Evolutionary conservation across 2,329 filamentous ascomycete species (phyloP), one percentile per base, ranked within the genome.

Genomic region (Calonectria hawksworthii): DNA sequence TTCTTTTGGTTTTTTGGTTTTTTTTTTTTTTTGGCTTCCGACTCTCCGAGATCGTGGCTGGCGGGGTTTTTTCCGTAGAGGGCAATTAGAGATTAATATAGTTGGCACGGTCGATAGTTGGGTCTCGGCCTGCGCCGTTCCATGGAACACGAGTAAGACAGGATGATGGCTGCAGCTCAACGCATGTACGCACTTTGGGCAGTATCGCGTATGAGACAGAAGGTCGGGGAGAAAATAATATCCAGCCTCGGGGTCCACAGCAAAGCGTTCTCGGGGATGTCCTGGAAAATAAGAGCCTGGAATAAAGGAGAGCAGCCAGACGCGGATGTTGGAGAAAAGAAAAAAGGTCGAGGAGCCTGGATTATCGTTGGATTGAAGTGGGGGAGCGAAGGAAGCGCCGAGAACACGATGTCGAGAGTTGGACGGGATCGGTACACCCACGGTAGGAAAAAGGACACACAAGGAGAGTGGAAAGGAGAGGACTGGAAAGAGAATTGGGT

Each of bases 121-220:
- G 71, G 36, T 66, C 61, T 70, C 61, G 72, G 59, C 32, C 51
- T 69, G 61, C 50, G 26, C 66, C 51, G 56, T 74, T 70, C 67
- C 72, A 74, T 74, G 72, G 59, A 74, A 51, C 38, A 70, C 59
- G 67, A 56, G 66, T 70, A 51, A 70, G 72, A 70, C 72, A 70
- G 47, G 52, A 59, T 52, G 54, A 50, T 67, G 36, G 67, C 51
- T 66, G 59, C 28, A 59, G 34, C 65, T 54, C 66, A 38, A 30
- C 30, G 52, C 51, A 68, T 68, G 66, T 68, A 41, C 51, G 36
- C 36, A 38, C 66, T 68, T 47, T 23, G 66, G n/a, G 47, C 54
- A 26, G 38, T 41, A 61, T 70, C 51, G 18, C 41, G 56, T 44
- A 64, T 70, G 68, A 54, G 50, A 70, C 68, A 61, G 56, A 26